phyloP scores from a whole-genome alignment of 2,329 filamentous ascomycete species.

The Xylariaceae sp. region DNA sequence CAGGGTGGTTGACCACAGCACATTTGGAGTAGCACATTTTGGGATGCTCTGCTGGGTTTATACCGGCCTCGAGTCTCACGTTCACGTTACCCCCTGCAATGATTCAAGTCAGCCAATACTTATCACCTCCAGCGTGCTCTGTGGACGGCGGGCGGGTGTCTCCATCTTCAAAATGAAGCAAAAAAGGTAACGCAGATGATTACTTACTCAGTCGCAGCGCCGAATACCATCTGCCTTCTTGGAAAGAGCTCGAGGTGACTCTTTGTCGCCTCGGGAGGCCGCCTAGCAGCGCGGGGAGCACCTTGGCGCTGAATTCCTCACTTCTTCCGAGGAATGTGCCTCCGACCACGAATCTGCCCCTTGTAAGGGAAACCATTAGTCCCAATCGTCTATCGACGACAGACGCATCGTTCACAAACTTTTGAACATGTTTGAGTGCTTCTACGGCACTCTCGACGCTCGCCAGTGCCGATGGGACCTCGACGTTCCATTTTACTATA shows the following conservation, averaged over 20 bases:
- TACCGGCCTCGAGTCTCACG: slow-evolving; percentile 15
- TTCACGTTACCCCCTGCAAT: slow-evolving; percentile 14
- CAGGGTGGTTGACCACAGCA: slow-evolving; percentile 28
- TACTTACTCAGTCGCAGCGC: slow-evolving; percentile 14
- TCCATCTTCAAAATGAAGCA: neutral
- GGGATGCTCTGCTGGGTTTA: slow-evolving; percentile 13
- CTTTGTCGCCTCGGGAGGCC: slow-evolving; percentile 15
- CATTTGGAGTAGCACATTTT: slow-evolving; percentile 35
- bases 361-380: slow-evolving; percentile 24
- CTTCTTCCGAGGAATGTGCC: slow-evolving; percentile 32
- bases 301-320: slow-evolving; percentile 20
- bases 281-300: slow-evolving; percentile 26
- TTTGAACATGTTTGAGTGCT: slow-evolving; percentile 26
- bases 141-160: neutral
- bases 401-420: slow-evolving; percentile 31
- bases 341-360: slow-evolving; percentile 26
- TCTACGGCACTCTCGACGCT: slow-evolving; percentile 19
- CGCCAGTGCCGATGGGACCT: slow-evolving; percentile 14
- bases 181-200: neutral
- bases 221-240: slow-evolving; percentile 23
- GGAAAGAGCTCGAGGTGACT: neutral
- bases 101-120: neutral
- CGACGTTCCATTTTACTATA: slow-evolving; percentile 34
- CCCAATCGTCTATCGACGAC: slow-evolving; percentile 30
- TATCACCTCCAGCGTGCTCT: neutral